These are phyloP conservation scores for Acer saccharum DNA, from an alignment of 345 rosid species.

Conservation along the genomic window DNA sequence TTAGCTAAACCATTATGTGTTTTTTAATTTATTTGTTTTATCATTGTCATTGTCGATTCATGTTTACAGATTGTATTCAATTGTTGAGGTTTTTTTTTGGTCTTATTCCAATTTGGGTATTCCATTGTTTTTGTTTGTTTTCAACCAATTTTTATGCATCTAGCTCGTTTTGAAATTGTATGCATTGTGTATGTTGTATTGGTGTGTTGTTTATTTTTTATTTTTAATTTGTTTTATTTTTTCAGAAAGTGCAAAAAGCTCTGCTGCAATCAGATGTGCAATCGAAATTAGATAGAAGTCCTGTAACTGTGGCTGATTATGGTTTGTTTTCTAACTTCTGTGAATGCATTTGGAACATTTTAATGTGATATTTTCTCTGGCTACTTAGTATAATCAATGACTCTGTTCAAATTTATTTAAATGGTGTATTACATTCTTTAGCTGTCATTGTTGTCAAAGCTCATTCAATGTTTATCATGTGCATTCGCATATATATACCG, in stretches of 20 bases:
- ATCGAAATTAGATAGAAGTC: conserved; percentile 83
- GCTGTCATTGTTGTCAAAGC: neutral
- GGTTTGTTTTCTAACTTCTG: conserved; percentile 47
- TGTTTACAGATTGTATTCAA: too few species aligned
- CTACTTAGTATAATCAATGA: neutral
- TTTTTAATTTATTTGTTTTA: neutral
- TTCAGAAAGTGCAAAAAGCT: conserved; percentile 86
- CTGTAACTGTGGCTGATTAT: conserved; percentile 97
- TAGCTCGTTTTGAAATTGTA: neutral
- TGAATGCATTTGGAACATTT: neutral
- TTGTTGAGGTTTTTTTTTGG: too few species aligned
- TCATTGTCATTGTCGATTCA: neutral
- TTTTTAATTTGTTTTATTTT: conserved; percentile 4
- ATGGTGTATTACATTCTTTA: neutral
- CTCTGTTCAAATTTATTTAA: neutral
- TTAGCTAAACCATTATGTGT: conserved; percentile 20
- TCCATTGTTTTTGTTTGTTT: neutral
- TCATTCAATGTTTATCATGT: neutral
- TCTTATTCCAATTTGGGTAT: too few species aligned
- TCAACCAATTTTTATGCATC: neutral
- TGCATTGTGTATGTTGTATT: neutral
- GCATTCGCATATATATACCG: neutral
- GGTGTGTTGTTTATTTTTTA: conserved; percentile 14
- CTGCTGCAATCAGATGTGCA: conserved; percentile 89
- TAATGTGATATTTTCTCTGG: neutral